Base-by-base conservation (phyloP, 148 eudicot species). In the Silene uniflora region DNA sequence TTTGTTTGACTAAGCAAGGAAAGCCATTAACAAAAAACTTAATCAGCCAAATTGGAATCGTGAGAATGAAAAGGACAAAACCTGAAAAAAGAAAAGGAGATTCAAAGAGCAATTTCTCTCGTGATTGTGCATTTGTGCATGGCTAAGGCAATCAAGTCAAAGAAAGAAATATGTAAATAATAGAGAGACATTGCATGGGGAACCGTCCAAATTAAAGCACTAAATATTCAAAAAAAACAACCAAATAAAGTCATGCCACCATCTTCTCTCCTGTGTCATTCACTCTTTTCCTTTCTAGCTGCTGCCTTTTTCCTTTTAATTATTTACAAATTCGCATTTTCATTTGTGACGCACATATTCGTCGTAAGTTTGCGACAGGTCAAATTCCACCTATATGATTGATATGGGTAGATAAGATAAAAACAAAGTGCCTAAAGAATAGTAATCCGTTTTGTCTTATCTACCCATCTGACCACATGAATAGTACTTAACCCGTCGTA, bases 81-180 rank as follows among this genome's bases (percentile, higher is more conserved):
- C 75, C 70, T 55, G 7, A 75, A 62, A 22, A 69, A 80, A 79
- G 42, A 22, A 62, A 64, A 80, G 14, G 55, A n/a, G 9, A 73
- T 62, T 55, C 12, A 78, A 24, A 29, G 35, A n/a, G 39, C 80
- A 77, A 21, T 56, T 27, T 56, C 39, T 23, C 32, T 22, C 55
- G 16, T 80, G 61, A 65, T 44, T 75, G 77, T 75, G n/a, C n/a
- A n/a, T n/a, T n/a, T n/a, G 74, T 39, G 44, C 44, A 39, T 39
- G 44, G 78, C 46, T 75, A 59, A 69, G 67, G 69, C 67, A 76
- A 66, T 56, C 79, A 80, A 76, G 82, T 80, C 82, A 80, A 75
- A 70, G 75, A 62, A 75, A 21, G n/a, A 13, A 64, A 25, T 61
- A 80, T 61, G 27, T 59, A 68, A 58, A 56, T 32, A 67, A 14